Evolutionary conservation across 225 moss, liverwort and hornwort species (phyloP), one percentile per base, ranked within the genome.

Genomic region (Marchantia paleacea): DNA sequence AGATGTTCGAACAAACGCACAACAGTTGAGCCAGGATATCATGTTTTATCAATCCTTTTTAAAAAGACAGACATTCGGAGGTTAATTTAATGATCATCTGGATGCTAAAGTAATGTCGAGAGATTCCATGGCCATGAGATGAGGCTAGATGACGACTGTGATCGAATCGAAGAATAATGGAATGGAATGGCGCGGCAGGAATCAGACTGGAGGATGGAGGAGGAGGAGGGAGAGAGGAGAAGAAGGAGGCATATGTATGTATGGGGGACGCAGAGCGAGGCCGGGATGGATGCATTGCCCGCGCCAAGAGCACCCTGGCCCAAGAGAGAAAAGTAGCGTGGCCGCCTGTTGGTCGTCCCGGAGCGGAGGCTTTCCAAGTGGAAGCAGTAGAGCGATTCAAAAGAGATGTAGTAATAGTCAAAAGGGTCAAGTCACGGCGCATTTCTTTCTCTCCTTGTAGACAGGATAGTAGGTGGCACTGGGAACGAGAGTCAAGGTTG

Each of bases 331-430:
- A 49, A 10, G 19, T 8, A 49, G 70, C 54, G 74, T 75, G 74
- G 74, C 74, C 54, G 52, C 55, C 54, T 75, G 72, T 9, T 48
- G 15, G 19, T 16, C 69, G 75, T 14, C 55, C 22, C 24, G n/a
- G 54, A 29, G 7, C 29, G 55, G 19, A 29, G 10, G n/a, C 20
- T 76, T n/a, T 64, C 75, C 75, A 76, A 58, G 75, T 76, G 75
- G 75, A 76, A 22, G 60, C 75, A 53, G 19, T 31, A 8, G 9
- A 61, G 54, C 19, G 31, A 60, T 60, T 60, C 60, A 29, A 20
- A 76, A 0, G 7, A 58, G 12, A 18, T 28, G 54, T 18, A 29
- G 75, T 54, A 51, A 22, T 48, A 72, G 0, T 7, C 62, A n/a
- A 62, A n/a, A 10, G 22, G 52, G 47, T 48, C 18, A 7, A 51